Evolutionary conservation across 2,329 filamentous ascomycete genomes (phyloP).

Genomic region (Xylaria sp.): DNA sequence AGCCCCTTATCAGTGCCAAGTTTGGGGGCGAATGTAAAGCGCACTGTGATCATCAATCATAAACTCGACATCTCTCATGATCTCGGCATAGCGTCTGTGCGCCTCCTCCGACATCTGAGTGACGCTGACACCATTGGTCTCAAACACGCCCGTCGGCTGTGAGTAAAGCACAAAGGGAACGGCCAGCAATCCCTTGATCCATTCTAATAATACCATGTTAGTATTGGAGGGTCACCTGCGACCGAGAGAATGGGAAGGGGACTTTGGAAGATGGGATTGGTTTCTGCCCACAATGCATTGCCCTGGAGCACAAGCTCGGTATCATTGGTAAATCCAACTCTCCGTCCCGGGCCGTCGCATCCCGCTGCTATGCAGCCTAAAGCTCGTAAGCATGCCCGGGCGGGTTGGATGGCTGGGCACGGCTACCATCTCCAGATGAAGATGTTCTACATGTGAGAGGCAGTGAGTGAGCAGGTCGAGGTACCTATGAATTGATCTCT

Average conservation of each 20-base stretch:
- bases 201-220: conserved; percentile 67
- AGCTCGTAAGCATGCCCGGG: background rate
- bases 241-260: background rate
- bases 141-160: conserved; percentile 88
- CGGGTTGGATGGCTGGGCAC: conserved; percentile 9
- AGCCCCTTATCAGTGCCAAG: conserved; percentile 21
- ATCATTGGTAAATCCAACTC: conserved; percentile 3
- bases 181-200: conserved; percentile 94
- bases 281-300: conserved; percentile 16
- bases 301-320: conserved; percentile 15
- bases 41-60: conserved; percentile 92
- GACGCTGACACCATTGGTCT: conserved; percentile 72
- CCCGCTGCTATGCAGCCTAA: conserved; percentile 1
- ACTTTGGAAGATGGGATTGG: background rate
- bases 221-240: conserved; percentile 26
- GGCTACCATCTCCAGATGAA: background rate
- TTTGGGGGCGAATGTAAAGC: conserved; percentile 37
- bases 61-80: conserved; percentile 91
- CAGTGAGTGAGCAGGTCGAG: conserved; percentile 1
- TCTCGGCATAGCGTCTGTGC: conserved; percentile 90
- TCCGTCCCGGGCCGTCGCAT: background rate
- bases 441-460: conserved; percentile 5
- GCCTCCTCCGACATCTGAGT: conserved; percentile 81
- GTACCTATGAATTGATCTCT: conserved; percentile 87
- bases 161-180: conserved; percentile 97